Base-by-base conservation (phyloP, 2,329 filamentous ascomycete genomes). In the Fusarium heterosporum region DNA sequence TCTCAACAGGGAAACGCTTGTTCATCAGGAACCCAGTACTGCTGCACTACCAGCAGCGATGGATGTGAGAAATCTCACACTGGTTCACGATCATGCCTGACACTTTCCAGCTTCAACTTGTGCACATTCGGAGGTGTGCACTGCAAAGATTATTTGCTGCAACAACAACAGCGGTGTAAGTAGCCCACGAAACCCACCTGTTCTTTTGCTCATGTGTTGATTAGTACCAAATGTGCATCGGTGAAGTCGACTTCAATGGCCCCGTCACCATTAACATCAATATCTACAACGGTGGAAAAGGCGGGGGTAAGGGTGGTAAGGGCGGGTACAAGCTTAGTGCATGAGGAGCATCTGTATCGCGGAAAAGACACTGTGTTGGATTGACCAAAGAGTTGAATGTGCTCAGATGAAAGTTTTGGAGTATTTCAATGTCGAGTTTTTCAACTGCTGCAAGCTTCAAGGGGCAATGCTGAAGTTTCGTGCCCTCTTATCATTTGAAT, bases 161-260 rank as follows among this genome's bases (percentile, higher is more conserved):
- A 72, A 72, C 61, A 72, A 72, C 34, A 71, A 72, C 56, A 71
- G 61, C 30, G 69, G 70, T 0, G 70, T 72, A 52, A 60, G 68
- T 67, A 19, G 9, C 1, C 4, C 1, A 1, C 4, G 8, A 14
- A 1, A 1, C 2, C 6, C 1, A 12, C 3, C 12, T 11, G 2
- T 4, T 1, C 1, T 4, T 7, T 2, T 6, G 4, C 64, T 68
- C 8, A 70, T 28, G 10, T 8, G 8, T n/a, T 39, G 8, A 5
- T 16, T 11, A 70, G 69, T 72, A 51, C 53, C 69, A 72, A 56
- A 70, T 72, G 42, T 72, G 69, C 30, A 72, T 72, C 17, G 64
- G 69, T 1, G 59, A 72, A 6, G 22, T 72, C 4, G 55, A 72
- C 46, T 72, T 72, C 34, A 70, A 66, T 25, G 30, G 47, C n/a